Evolutionary conservation across 495 filamentous ascomycete species (phyloP), one percentile per base, ranked within the genome.

Genomic region (Aspergillus funiculosus): DNA sequence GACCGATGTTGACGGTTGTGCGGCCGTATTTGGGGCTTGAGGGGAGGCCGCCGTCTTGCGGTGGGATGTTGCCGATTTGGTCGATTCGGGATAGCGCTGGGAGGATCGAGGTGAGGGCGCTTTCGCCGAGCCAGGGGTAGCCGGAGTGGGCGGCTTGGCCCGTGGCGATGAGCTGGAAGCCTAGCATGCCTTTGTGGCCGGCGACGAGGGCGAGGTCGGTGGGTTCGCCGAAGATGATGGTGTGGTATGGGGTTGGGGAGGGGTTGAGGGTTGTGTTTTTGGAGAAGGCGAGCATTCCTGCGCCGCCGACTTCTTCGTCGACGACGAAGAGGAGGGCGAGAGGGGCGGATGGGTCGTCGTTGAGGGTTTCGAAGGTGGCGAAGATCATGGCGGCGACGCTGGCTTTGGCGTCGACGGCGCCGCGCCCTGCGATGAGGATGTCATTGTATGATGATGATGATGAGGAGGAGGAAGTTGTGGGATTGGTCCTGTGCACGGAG

Each of bases 181-280:
- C 66, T 3, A 85, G 56, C 53, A 83, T 82, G 3, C 91, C 91
- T 59, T 97, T 97, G 69, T 97, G 91, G 0, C 91, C 91, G 26
- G 83, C 77, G 1, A 87, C 89, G 20, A 97, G 84, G 59, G 83
- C 83, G 41, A 81, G 74, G 52, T 94, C 87, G 0, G 91, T 97
- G 8, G 91, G 91, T 58, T 97, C 91, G 30, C 74, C 91, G 57
- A 95, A 96, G 60, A 97, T 85, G 48, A 87, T 79, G 3, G 86
- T 76, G 41, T 79, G 72, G 67, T 79, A 81, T 31, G 61, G 60
- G 20, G 56, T 52, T 1, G 63, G 51, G 25, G 52, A 43, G 1
- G 48, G 49, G 49, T 70, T 70, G 19, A 61, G 68, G 42, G 36
- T 65, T 8, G 67, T 72, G 9, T 63, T 47, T 25, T n/a, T 28